Evolutionary conservation across 305 asterid genomes (phyloP).

Genomic region (Plantago lanceolata): DNA sequence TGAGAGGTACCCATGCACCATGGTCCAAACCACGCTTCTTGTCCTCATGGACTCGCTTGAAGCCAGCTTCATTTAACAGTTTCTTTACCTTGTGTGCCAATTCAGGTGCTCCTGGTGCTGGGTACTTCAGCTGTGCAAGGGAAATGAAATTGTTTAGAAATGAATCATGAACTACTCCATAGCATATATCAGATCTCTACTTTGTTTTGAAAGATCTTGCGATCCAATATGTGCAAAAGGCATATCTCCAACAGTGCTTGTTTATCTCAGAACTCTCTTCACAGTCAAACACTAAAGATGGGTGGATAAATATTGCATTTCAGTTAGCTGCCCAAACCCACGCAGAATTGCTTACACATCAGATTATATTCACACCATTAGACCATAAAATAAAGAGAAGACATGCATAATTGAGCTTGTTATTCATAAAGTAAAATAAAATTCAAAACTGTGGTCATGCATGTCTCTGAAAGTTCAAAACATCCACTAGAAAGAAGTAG

Average conservation of each 20-base stretch:
- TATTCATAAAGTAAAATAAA: too few relatives aligned
- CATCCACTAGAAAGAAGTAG: too few relatives aligned
- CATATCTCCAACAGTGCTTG: too few relatives aligned
- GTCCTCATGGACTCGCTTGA: constrained; percentile 48
- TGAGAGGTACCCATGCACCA: constrained; percentile 89
- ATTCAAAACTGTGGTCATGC: too few relatives aligned
- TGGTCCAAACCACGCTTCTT: constrained; percentile 75
- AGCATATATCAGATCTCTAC: neutral
- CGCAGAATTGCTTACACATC: neutral
- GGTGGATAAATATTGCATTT: too few relatives aligned
- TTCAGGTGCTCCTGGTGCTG: constrained; percentile 78
- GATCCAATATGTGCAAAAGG: neutral
- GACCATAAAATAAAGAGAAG: too few relatives aligned
- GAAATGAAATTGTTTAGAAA: neutral
- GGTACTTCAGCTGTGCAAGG: constrained; percentile 62
- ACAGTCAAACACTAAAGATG: too few relatives aligned
- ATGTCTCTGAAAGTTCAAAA: too few relatives aligned
- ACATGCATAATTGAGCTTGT: too few relatives aligned
- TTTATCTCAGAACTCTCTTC: too few relatives aligned
- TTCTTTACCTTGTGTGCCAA: constrained; percentile 60
- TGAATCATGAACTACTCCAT: neutral
- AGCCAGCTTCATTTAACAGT: constrained; percentile 50
- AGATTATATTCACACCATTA: too few relatives aligned
- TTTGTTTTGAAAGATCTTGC: neutral
- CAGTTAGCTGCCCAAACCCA: neutral